These are phyloP conservation scores for Suhomyces kunorum DNA, from an alignment of 1,139 yeast species.

Conservation along the genomic window DNA sequence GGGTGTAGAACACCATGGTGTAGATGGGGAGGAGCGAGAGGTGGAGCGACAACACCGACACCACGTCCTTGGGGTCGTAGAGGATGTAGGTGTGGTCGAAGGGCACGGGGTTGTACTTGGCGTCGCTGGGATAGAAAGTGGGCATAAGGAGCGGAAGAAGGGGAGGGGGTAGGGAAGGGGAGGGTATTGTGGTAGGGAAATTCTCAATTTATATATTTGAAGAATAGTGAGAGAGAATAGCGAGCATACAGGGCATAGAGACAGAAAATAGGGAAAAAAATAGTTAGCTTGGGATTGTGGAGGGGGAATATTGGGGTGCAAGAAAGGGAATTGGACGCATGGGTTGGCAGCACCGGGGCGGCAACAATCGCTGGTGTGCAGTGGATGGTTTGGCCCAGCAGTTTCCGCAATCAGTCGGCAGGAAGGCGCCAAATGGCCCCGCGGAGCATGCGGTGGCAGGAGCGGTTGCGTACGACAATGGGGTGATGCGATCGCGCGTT, in stretches of 20 bases:
- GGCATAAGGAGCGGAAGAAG: constrained; percentile 18
- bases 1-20: constrained; percentile 73
- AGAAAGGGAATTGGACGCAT: too few relatives aligned
- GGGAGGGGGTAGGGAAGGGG: background rate
- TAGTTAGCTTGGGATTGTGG: too few relatives aligned
- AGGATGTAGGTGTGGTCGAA: constrained; percentile 76
- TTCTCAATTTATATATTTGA: background rate
- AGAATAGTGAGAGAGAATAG: background rate
- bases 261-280: too few relatives aligned
- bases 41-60: constrained; percentile 67
- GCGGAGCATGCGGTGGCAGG: too few relatives aligned
- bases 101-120: constrained; percentile 45
- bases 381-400: too few relatives aligned
- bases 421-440: too few relatives aligned
- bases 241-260: too few relatives aligned
- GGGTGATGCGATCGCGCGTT: background rate
- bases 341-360: background rate
- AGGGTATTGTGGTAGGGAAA: background rate
- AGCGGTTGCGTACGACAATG: background rate
- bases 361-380: too few relatives aligned
- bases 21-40: constrained; percentile 83
- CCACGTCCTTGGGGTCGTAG: constrained; percentile 65
- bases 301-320: too few relatives aligned
- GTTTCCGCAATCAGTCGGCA: too few relatives aligned
- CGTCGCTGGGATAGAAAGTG: constrained; percentile 21